Base-by-base conservation (phyloP, 2,329 filamentous ascomycete genomes). In the Botryotinia narcissicola region DNA sequence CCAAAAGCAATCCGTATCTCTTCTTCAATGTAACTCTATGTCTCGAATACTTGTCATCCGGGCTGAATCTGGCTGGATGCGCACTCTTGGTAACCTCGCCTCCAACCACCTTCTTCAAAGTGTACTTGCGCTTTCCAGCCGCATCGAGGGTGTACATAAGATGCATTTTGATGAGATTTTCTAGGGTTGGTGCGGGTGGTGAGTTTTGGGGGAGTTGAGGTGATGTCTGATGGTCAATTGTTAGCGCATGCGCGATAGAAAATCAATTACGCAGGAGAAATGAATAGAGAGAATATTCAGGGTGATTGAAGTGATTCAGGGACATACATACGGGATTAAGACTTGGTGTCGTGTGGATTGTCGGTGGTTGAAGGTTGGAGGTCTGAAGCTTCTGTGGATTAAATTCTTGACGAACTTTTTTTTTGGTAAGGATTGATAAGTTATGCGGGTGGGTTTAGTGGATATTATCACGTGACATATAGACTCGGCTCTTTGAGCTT, bases 1-100 rank as follows among this genome's bases (percentile, higher is more conserved):
- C 96, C 82, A 97, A 85, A 75, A 98, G 89, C 76, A 98, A 87
- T 67, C 92, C 92, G 82, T 97, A 98, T 81, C 96, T 89, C 86
- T 93, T 94, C 91, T 98, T 97, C 80, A 98, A 88, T 32, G 94
- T 97, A 68, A 98, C 94, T 79, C 96, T 91, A 86, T 98, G 95
- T 82, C 94, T 93, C 81, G 94, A 97, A 89, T 97, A 98, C 88
- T 98, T 97, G 88, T 99, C 96, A 85, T 99, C 96, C 76, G 96
- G 96, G 64, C 94, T 97, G 87, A 98, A 99, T 79, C 96, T 89
- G 61, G 96, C 96, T 64, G 96, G 95, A 86, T 98, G 95, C 73
- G 96, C 96, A 71, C 93, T 96, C 88, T 97, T 97, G 83, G 95
- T 97, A 81, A 98, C 93, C 82, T 94, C 90, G 81, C 92, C 92